Evolutionary conservation across 305 asterid species (phyloP).

Genomic region (Caryopteris hybrid): DNA sequence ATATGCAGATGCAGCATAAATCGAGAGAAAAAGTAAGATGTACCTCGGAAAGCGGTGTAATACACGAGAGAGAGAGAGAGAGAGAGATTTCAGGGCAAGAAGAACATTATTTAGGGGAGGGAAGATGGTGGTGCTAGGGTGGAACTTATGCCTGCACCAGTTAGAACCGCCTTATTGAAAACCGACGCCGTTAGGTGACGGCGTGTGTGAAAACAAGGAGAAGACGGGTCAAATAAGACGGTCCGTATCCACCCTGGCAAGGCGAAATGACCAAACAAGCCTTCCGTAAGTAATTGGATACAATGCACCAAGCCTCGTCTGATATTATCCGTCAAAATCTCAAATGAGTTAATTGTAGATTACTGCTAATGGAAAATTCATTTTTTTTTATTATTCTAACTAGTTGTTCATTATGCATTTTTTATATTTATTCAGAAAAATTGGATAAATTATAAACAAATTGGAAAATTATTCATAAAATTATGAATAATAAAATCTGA

Average conservation of each 20-base stretch:
- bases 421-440: too few species aligned
- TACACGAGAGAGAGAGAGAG: background rate
- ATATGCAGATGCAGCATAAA: background rate
- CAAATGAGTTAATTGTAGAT: too few species aligned
- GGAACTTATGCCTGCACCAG: conserved; percentile 14
- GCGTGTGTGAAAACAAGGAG: conserved; percentile 1
- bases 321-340: too few species aligned
- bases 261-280: too few species aligned
- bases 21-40: background rate
- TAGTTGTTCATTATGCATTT: too few species aligned
- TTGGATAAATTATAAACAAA: too few species aligned
- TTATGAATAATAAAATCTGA: too few species aligned
- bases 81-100: background rate
- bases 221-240: conserved; percentile 15
- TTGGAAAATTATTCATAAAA: too few species aligned
- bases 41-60: conserved; percentile 4
- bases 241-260: background rate
- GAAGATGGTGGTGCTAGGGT: background rate
- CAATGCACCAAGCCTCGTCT: too few species aligned
- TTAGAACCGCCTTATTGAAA: conserved; percentile 14
- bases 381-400: too few species aligned
- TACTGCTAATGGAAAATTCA: too few species aligned
- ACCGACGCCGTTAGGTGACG: conserved; percentile 20
- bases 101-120: background rate
- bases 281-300: too few species aligned